Base-by-base conservation (phyloP, 257 asterid species). In the Prunella vulgaris region DNA sequence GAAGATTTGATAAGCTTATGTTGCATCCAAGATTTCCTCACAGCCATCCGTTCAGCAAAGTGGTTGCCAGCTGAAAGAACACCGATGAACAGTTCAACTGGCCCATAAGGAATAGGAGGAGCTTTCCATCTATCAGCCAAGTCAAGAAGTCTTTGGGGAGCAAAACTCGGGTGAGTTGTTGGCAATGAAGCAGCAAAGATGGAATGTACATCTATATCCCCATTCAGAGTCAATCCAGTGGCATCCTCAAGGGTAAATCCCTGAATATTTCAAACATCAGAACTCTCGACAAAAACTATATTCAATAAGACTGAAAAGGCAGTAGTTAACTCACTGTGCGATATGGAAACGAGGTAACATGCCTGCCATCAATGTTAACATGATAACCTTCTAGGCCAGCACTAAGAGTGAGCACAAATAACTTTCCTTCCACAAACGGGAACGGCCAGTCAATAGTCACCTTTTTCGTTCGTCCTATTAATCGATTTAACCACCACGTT, bases 341-440 rank as follows among this genome's bases (percentile, higher is more conserved):
- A 79, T 93, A 90, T 10, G 97, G 97, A 75, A 93, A 90, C 5
- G 99, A 93, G 77, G 99, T 90, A 66, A 90, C 77, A 60, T 90
- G 99, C 78, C 92, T 88, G 68, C 99, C 99, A 56, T 93, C 99
- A 66, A 93, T 89, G 71, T 77, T 83, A 60, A 93, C 79, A 74
- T 93, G 99, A 76, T 87, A 93, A 59, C 99, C 99, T 76, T 93
- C 99, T 49, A 93, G 83, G 51, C 99, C 97, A 74, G 99, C 95
- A 70, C 92, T 93, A 25, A 93, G 88, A 80, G 99, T 93, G 77
- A 93, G 85, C 69, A 93, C 97, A 77, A 90, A 93, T 37, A 90
- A 56, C 76, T 85, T 93, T 21, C 78, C 88, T 78, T 87, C 99
- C 17, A 73, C 86, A 78, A 93, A 87, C 63, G 99, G 96, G 83